A percentile compares a stretch with the other conserved stretches of the same genome.
Evolutionary conservation across 2,329 filamentous ascomycete species (phyloP).

Genomic region (Beauveria pseudobassiana): DNA sequence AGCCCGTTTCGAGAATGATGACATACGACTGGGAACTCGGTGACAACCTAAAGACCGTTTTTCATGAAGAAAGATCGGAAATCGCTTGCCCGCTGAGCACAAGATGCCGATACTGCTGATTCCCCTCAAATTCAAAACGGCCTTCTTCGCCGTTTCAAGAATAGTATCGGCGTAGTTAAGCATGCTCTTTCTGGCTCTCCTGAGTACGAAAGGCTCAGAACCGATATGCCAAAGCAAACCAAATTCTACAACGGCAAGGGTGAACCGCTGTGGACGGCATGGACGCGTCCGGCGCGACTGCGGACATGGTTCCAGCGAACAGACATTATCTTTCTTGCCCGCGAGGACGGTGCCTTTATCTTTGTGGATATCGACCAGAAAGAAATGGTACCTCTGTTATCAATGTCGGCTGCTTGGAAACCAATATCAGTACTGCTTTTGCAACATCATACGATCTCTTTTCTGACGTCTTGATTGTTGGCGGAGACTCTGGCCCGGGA

Average conservation of each 20-base stretch:
- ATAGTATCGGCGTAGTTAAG: constrained; percentile 49
- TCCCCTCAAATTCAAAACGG: constrained; percentile 61
- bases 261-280: constrained; percentile 68
- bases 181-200: constrained; percentile 46
- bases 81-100: constrained; percentile 41
- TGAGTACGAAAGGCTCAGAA: constrained; percentile 37
- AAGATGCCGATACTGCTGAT: constrained; percentile 63
- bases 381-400: constrained; percentile 46
- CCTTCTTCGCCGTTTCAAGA: constrained; percentile 61
- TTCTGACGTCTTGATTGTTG: constrained; percentile 72
- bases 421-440: constrained; percentile 76
- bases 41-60: constrained; percentile 37
- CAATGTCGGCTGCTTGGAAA: constrained; percentile 56
- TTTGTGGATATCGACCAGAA: constrained; percentile 60
- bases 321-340: constrained; percentile 77
- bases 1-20: constrained; percentile 39
- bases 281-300: constrained; percentile 70
- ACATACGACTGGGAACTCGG: constrained; percentile 55
- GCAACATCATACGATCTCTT: constrained; percentile 61
- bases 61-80: constrained; percentile 41
- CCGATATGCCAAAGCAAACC: constrained; percentile 33
- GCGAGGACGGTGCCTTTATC: constrained; percentile 77
- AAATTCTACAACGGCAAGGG: constrained; percentile 38
- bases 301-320: constrained; percentile 52
- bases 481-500: constrained; percentile 71